Base-by-base conservation (phyloP, 2,329 filamentous ascomycete genomes). In the Fusarium sarcochroum region DNA sequence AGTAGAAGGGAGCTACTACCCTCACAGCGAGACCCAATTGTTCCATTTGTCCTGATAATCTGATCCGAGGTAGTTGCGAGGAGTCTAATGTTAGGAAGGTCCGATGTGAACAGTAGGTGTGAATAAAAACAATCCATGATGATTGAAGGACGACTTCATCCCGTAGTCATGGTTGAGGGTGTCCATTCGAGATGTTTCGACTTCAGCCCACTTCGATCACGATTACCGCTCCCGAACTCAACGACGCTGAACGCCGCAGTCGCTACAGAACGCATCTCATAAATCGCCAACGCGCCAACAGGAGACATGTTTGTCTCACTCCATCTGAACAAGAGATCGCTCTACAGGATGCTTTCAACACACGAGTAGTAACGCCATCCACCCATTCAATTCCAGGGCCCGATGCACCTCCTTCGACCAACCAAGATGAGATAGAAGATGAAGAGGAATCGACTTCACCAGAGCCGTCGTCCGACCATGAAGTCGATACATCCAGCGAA, bases 241-340 rank as follows among this genome's bases (percentile, higher is more conserved):
- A 53, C 20, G 70, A 73, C 20, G 52, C 66, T 11, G 66, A 73
- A 40, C 62, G 56, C 15, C 72, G 63, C n/a, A 63, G 54, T 18
- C 69, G 59, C 27, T 74, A 73, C 37, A 69, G 65, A 23, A 68
- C 55, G 18, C 57, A 72, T 23, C 62, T 71, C 4, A 41, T 41
- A 21, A 35, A 42, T 11, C 45, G 38, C 11, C 34, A 49, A 35
- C 42, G 40, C 6, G 7, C 9, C 6, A 32, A 8, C 7, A 49
- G 32, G 13, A 21, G 23, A 35, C n/a, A 30, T 11, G 21, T 32
- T 23, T 18, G 32, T 11, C 15, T 27, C 41, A 41, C 13, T 18
- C 50, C 45, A 25, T 18, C 25, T 6, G 18, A 49, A 9, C 42
- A 49, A 20, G 20, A 59, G 45, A 44, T n/a, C 15, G 18, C 38